Conservation (phyloP, 2,329 filamentous ascomycete genomes). For the Emergomyces orientalis region DNA sequence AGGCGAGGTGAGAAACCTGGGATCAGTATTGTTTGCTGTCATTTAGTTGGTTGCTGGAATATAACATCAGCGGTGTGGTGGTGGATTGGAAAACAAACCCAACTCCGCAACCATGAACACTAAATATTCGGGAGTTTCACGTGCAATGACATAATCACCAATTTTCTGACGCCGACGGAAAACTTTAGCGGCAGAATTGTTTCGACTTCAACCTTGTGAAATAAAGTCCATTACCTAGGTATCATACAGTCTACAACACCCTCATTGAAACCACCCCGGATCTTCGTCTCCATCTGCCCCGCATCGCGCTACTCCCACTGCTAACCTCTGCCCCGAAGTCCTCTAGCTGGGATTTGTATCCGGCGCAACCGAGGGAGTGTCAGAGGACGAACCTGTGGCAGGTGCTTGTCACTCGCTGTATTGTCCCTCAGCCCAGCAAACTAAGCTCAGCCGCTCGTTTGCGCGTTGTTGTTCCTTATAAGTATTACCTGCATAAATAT, state of each 20-base stretch:
- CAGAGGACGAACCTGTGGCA: background rate
- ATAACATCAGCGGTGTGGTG: too few species aligned
- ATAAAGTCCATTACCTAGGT: background rate
- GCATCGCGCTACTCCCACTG: background rate
- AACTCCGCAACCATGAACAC: background rate
- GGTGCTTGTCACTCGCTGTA: constrained; percentile 1
- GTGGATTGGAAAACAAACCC: too few species aligned
- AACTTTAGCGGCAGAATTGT: background rate
- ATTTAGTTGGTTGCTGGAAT: background rate
- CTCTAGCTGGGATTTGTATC: constrained; percentile 2
- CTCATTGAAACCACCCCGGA: background rate
- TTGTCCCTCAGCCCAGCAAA: background rate
- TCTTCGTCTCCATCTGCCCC: constrained; percentile 1
- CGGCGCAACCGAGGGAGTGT: constrained; percentile 3
- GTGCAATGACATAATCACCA: constrained; percentile 4
- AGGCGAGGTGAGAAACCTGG: background rate
- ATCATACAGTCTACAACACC: background rate
- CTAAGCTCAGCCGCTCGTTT: background rate
- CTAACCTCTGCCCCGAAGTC: background rate
- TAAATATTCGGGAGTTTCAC: background rate
- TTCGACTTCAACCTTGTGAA: background rate
- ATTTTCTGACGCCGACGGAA: background rate
- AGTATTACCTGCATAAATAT: background rate
- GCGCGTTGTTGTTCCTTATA: background rate
- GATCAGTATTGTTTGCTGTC: background rate